These are phyloP conservation scores for Saccharomycopsis olivae DNA, from an alignment of 805 yeast genomes.

Conservation along the genomic window DNA sequence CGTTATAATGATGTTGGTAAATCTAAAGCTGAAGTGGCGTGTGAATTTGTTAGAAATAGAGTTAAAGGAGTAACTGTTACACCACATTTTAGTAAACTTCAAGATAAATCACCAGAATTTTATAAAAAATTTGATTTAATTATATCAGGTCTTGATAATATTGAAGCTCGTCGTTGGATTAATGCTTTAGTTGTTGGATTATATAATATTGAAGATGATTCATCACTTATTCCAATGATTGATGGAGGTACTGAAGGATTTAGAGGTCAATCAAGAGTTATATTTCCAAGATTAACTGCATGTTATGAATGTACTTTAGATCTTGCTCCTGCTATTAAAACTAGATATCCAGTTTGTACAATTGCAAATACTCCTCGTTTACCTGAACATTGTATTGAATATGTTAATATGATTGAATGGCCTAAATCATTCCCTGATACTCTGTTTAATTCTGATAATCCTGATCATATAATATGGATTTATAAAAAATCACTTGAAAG, in stretches of 20 bases:
- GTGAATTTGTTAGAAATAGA: constrained; percentile 39
- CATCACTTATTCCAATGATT: constrained; percentile 50
- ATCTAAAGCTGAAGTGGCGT: constrained; percentile 59
- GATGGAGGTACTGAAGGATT: constrained; percentile 97
- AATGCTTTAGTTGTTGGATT: constrained; percentile 57
- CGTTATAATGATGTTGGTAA: constrained; percentile 50
- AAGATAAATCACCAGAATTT: constrained; percentile 49
- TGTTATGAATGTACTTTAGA: constrained; percentile 90
- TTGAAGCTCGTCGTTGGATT: constrained; percentile 88
- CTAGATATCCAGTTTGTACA: constrained; percentile 79
- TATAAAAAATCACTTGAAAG: constrained; percentile 42
- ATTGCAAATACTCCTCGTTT: constrained; percentile 89
- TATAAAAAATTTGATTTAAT: constrained; percentile 61
- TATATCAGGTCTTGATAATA: constrained; percentile 80
- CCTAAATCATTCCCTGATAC: constrained; percentile 35
- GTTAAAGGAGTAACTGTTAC: constrained; percentile 36
- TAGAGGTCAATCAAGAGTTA: constrained; percentile 81
- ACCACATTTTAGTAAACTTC: constrained; percentile 57
- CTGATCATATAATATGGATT: constrained; percentile 57
- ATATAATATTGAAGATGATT: constrained; percentile 40
- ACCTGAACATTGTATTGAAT: constrained; percentile 91
- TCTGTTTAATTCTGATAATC: constrained; percentile 57
- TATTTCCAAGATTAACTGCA: constrained; percentile 74
- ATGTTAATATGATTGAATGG: constrained; percentile 77
- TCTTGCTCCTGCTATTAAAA: constrained; percentile 50